Base-by-base conservation (phyloP, 1,284 basidiomycete species). In the Porodaedalea pini region DNA sequence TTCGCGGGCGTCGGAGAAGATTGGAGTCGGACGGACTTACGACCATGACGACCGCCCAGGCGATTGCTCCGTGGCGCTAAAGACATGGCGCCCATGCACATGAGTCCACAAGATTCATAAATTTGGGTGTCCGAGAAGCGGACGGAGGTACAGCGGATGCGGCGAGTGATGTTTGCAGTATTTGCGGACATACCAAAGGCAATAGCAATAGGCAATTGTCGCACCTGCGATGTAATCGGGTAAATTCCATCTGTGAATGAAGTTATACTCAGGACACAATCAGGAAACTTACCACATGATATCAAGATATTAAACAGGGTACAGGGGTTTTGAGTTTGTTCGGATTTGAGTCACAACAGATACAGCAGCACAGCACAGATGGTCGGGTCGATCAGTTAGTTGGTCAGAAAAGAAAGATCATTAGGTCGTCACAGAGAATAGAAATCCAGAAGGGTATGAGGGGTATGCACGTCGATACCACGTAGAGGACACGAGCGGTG, bases 51-150 rank as follows among this genome's bases (percentile, higher is more conserved):
- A 83, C 74, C 62, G 75, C 83, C 86, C 85, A 90, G 44, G 83
- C 85, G 64, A 90, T 90, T 55, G 86, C 85, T 67, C 88, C 88
- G 70, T 73, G 81, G 66, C 83, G 78, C 85, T 87, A 17, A 27
- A 17, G n/a, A 31, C 2, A 8, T 21, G 64, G 21, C 54, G 61
- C 61, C 10, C 51, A 68, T 60, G 27, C 59, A 65, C 59, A 60
- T 51, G 15, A 34, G 27, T 50, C 39, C 43, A n/a, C 8, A 48
- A 27, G 29, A 52, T 29, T 31, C 23, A 5, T 17, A 21, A 34
- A 13, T 34, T 13, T 6, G 13, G 7, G 32, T 6, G 32, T 34
- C 21, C 31, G 21, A 19, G 45, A 25, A 2, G 45, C 13, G 13
- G 10, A 32, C 15, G 13, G 45, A 27, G 7, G 21, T 10, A 23